These are phyloP conservation scores for Calonectria hawksworthii DNA, from an alignment of 2,329 filamentous ascomycete species.

Conservation along the genomic window DNA sequence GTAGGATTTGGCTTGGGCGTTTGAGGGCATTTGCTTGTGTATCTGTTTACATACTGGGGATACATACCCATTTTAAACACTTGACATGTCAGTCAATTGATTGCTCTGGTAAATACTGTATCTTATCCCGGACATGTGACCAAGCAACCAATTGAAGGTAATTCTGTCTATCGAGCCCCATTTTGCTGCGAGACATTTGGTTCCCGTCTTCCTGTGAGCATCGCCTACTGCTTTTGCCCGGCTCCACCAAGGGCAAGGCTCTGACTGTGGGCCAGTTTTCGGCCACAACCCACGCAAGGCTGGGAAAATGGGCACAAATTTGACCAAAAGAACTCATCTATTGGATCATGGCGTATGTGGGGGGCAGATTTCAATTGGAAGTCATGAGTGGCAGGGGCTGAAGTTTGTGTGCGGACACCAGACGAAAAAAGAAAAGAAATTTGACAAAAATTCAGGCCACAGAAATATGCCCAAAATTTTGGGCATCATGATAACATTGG, in stretches of 20 bases:
- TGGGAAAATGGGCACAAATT: slow-evolving; percentile 34
- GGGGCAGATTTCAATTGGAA: neutral
- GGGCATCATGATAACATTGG: neutral
- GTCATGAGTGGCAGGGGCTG: neutral
- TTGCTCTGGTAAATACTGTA: slow-evolving; percentile 22
- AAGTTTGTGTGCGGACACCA: neutral
- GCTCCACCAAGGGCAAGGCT: slow-evolving; percentile 46
- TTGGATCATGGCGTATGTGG: neutral
- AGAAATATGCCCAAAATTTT: neutral
- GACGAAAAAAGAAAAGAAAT: too few species aligned
- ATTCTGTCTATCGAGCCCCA: neutral
- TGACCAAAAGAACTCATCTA: neutral
- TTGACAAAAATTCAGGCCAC: neutral
- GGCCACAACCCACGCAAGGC: slow-evolving; percentile 42
- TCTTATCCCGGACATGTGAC: neutral
- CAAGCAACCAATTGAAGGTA: neutral
- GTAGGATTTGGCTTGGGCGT: slow-evolving; percentile 53
- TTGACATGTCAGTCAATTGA: slow-evolving; percentile 32
- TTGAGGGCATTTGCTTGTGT: slow-evolving; percentile 52
- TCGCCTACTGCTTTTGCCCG: neutral
- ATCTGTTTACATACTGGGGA: slow-evolving; percentile 49
- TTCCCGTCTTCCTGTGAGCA: neutral
- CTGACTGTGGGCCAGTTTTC: slow-evolving; percentile 36
- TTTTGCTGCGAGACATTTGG: neutral
- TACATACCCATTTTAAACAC: slow-evolving; percentile 49